Conservation (phyloP, 306 rosid genomes). For the Boehmeria nivea region DNA sequence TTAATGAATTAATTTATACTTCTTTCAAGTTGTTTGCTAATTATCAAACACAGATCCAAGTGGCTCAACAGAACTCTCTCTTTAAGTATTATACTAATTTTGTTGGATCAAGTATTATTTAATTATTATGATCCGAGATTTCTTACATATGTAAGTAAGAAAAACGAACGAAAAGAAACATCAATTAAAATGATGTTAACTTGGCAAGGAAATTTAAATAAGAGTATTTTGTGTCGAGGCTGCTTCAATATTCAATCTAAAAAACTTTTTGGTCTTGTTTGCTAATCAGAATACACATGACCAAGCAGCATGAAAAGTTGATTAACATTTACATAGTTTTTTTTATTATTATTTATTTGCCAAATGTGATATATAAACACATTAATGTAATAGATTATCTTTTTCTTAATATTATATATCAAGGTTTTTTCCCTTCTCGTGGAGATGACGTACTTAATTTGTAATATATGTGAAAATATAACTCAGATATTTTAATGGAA, state of each 20-base stretch:
- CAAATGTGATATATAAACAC: neutral
- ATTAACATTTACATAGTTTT: no score
- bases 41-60: constrained; percentile 20
- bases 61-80: constrained; percentile 1
- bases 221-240: neutral
- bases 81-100: neutral
- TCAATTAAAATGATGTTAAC: neutral
- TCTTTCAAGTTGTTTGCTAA: constrained; percentile 10
- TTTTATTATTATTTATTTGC: no score
- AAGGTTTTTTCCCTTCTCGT: no score
- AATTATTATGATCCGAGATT: neutral
- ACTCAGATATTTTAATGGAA: no score
- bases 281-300: constrained; percentile 3
- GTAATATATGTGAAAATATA: no score
- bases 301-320: neutral
- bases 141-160: neutral
- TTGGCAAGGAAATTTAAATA: neutral
- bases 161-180: neutral
- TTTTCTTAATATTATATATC: no score
- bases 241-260: neutral
- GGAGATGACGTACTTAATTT: no score
- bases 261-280: neutral
- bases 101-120: neutral
- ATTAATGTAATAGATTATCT: neutral
- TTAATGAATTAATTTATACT: neutral